Evolutionary conservation across 176 grass and related monocot species (phyloP).

Genomic region (Calamus simplicifolius): DNA sequence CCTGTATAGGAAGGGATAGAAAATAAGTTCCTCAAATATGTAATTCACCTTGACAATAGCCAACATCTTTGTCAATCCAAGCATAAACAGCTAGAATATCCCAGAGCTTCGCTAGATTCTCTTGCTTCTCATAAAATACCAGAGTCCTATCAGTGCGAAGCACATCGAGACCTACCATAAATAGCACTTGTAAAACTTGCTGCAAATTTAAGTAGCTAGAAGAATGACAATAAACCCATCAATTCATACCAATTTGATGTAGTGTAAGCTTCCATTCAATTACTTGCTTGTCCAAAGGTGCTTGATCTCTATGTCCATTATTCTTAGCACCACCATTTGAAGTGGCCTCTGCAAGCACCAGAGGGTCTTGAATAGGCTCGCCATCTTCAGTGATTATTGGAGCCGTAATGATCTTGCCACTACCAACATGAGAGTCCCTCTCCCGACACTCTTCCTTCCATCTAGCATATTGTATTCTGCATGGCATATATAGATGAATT

Average conservation of each 20-base stretch:
- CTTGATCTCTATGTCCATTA: constrained; percentile 10
- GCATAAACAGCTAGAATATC: constrained; percentile 96
- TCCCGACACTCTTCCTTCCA: constrained; percentile 82
- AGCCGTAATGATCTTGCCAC: constrained; percentile 83
- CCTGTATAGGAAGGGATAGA: constrained; percentile 1
- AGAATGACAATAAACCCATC: constrained; percentile 14
- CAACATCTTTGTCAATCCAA: constrained; percentile 99
- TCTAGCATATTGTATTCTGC: constrained; percentile 76
- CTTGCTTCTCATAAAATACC: constrained; percentile 95
- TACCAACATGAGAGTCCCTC: constrained; percentile 96
- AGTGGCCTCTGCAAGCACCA: constrained; percentile 85
- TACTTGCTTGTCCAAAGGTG: constrained; percentile 58
- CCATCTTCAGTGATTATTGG: constrained; percentile 89
- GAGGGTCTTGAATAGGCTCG: constrained; percentile 73
- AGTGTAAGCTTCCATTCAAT: constrained; percentile 96
- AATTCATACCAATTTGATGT: constrained; percentile 83
- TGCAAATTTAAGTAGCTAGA: neutral
- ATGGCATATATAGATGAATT: constrained; percentile 14
- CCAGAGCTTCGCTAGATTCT: constrained; percentile 97
- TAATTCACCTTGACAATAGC: constrained; percentile 88
- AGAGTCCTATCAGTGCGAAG: constrained; percentile 90
- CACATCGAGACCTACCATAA: constrained; percentile 77
- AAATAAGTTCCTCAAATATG: constrained; percentile 12
- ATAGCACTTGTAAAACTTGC: constrained; percentile 7
- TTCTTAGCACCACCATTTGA: constrained; percentile 13